Base-by-base conservation (phyloP, 2,329 filamentous ascomycete genomes). In the Diaporthe aspalathi region DNA sequence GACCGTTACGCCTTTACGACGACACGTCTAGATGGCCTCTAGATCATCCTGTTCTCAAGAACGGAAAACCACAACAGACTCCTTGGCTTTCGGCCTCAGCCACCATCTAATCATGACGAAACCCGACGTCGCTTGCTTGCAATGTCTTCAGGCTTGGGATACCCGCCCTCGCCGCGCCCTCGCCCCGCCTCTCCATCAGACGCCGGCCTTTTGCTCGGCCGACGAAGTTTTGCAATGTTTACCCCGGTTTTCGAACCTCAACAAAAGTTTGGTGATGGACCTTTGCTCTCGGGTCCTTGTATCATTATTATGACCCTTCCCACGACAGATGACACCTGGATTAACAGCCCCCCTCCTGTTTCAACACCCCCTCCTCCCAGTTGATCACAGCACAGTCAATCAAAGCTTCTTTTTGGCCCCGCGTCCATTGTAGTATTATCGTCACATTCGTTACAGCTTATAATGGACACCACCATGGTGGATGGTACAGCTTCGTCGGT, bases 1-100 rank as follows among this genome's bases (percentile, higher is more conserved):
- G 72, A 73, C 70, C 47, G 72, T 73, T 72, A 73, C 49, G 72
- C 72, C 71, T 71, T 72, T 72, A 73, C 54, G 72, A 73, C 70
- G 70, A 72, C 54, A 70, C 62, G 70, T 72, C 72, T 73, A 73
- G 72, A 73, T 70, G 70, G 70, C 70, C 66, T 73, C 62, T 72
- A 72, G 66, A 72, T 65, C 52, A 67, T 69, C 50, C 68, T 68
- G 63, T 67, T 71, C 69, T 56, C 65, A 66, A 43, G 71, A 67
- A 57, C 63, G 40, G 68, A 67, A 68, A 62, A 67, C 49, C 27
- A 50, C 38, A 63, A 71, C 35, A n/a, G 56, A 70, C 49, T 27
- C 53, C 20, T 73, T 65, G 60, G 60, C 60, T 65, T 50, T 38
- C 40, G 71, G 65, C 57, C 47, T 57, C 24, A 71, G 68, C 63